A percentile compares a stretch with the other conserved stretches of the same genome.
Evolutionary conservation across 2,329 filamentous ascomycete species (phyloP).

Genomic region (Escovopsis weberi): DNA sequence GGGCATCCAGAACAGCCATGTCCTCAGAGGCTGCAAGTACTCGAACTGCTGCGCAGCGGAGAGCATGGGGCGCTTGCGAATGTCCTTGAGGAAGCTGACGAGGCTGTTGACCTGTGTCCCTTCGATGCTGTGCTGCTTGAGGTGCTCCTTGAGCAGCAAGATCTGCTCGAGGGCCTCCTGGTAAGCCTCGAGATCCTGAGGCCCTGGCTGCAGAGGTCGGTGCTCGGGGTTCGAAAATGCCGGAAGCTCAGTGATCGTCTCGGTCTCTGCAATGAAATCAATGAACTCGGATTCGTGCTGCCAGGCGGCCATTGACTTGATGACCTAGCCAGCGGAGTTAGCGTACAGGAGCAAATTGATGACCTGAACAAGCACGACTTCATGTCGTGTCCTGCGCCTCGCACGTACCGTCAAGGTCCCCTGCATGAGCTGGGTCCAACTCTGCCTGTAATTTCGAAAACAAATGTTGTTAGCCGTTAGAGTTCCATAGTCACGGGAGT

Average conservation of each 20-base stretch:
- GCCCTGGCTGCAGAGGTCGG: conserved; percentile 46
- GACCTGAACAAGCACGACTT: not conserved
- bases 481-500: not conserved
- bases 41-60: conserved; percentile 77
- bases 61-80: conserved; percentile 53
- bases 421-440: conserved; percentile 86
- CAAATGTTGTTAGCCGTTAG: conserved; percentile 13
- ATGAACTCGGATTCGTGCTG: conserved; percentile 78
- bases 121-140: conserved; percentile 57
- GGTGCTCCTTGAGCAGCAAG: conserved; percentile 50
- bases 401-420: conserved; percentile 70
- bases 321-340: conserved; percentile 40
- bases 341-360: not conserved
- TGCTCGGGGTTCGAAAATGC: conserved; percentile 46
- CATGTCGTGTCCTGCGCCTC: not conserved
- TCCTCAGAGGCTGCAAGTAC: conserved; percentile 71
- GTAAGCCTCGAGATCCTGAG: conserved; percentile 57
- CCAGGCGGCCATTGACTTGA: conserved; percentile 84
- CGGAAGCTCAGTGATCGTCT: conserved; percentile 43
- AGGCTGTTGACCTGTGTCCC: conserved; percentile 54
- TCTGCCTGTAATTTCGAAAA: conserved; percentile 45
- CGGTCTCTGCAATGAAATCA: conserved; percentile 68
- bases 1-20: conserved; percentile 94
- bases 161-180: conserved; percentile 53
- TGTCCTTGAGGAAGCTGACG: conserved; percentile 56